These are phyloP conservation scores for Monosporozyma siamensis DNA, from an alignment of 805 yeast genomes.

Conservation along the genomic window DNA sequence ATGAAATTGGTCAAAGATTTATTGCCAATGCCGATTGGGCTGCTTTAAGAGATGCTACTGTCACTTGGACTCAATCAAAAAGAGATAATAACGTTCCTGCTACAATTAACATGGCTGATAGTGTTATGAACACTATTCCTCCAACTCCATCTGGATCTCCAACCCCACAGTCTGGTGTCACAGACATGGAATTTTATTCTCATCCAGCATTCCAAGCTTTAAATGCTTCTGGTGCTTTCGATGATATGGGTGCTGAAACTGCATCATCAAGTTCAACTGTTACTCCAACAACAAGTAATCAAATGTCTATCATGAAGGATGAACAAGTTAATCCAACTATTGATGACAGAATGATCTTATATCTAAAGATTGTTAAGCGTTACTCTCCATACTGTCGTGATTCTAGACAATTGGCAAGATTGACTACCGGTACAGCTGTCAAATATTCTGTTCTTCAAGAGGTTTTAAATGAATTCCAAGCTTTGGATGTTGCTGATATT, in stretches of 20 bases:
- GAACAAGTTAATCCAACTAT: conserved; percentile 3
- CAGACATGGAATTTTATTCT: conserved; percentile 20
- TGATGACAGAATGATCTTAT: conserved; percentile 42
- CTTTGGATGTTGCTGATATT: conserved; percentile 32
- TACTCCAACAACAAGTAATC: conserved; percentile 5
- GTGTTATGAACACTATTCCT: conserved; percentile 5
- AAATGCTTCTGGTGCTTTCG: conserved; percentile 33
- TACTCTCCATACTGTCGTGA: conserved; percentile 42
- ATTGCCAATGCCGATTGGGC: conserved; percentile 84
- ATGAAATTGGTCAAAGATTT: conserved; percentile 43
- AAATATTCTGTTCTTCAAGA: conserved; percentile 35
- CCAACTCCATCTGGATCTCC: conserved; percentile 12
- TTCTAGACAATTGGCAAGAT: conserved; percentile 38
- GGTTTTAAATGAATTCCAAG: conserved; percentile 32
- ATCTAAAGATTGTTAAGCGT: conserved; percentile 44
- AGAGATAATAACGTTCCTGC: conserved; percentile 8
- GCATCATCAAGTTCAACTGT: conserved; percentile 10
- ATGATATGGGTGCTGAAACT: conserved; percentile 18
- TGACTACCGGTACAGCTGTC: conserved; percentile 37
- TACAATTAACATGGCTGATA: conserved; percentile 4
- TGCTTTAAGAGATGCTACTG: conserved; percentile 69
- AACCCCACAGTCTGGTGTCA: conserved; percentile 6
- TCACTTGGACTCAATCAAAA: conserved; percentile 29
- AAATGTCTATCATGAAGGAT: conserved; percentile 2
- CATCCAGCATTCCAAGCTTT: conserved; percentile 33